Conservation (phyloP, 441 rosid genomes). For the Arabidopsis lyrata region DNA sequence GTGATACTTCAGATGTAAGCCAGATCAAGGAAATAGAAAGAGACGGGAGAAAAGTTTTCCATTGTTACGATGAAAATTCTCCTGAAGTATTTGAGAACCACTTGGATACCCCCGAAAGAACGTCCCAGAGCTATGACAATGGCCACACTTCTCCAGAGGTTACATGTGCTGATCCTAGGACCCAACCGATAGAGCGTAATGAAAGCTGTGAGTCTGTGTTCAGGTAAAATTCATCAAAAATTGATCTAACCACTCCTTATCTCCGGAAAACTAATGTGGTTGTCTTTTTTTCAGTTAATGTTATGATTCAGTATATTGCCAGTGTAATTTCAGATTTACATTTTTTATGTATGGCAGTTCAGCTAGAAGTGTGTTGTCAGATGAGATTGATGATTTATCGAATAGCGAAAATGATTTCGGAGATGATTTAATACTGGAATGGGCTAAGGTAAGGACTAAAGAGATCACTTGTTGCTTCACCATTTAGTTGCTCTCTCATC, state of each 20-base stretch:
- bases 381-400: constrained; percentile 72
- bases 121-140: constrained; percentile 58
- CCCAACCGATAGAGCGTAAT: constrained; percentile 58
- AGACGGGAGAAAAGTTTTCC: constrained; percentile 57
- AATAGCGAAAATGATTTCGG: constrained; percentile 65
- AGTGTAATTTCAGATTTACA: constrained; percentile 48
- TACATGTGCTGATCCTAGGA: constrained; percentile 51
- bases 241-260: constrained; percentile 18
- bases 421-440: constrained; percentile 76
- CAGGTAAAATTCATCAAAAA: constrained; percentile 56
- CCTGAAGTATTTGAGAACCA: constrained; percentile 74
- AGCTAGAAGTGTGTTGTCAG: constrained; percentile 76
- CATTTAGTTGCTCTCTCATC: constrained; percentile 17
- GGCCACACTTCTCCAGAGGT: constrained; percentile 75
- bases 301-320: constrained; percentile 34
- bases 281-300: constrained; percentile 6
- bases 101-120: constrained; percentile 61
- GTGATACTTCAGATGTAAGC: constrained; percentile 78
- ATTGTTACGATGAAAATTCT: constrained; percentile 64
- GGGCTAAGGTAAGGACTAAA: constrained; percentile 97
- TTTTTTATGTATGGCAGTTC: constrained; percentile 85
- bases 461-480: constrained; percentile 35
- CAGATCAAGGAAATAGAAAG: constrained; percentile 67
- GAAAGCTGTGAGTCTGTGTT: constrained; percentile 80
- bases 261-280: background rate